Evolutionary conservation across 345 rosid species (phyloP).

Genomic region (Streptanthus diversifolius): DNA sequence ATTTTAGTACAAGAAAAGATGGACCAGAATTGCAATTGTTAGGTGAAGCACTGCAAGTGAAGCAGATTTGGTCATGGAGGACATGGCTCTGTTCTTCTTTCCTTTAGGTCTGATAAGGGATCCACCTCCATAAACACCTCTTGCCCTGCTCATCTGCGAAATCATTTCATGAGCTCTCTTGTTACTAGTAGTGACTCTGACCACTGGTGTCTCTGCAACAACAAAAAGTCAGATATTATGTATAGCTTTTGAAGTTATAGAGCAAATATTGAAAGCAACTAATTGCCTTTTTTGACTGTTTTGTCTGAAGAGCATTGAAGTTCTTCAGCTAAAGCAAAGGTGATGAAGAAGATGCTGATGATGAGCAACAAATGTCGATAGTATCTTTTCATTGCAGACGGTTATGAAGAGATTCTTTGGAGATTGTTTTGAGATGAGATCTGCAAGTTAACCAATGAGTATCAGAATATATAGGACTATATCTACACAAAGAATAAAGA

Average conservation of each 20-base stretch:
- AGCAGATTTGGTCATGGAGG: slow-evolving; percentile 15
- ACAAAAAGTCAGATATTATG: not conserved
- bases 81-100: slow-evolving; percentile 20
- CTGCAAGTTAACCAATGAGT: not conserved
- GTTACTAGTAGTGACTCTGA: not conserved
- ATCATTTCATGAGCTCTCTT: not conserved
- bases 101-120: slow-evolving; percentile 10
- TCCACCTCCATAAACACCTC: slow-evolving; percentile 22
- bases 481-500: not conserved
- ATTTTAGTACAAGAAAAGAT: slow-evolving; percentile 15
- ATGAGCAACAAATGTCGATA: slow-evolving; percentile 1
- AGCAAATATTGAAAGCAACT: not conserved
- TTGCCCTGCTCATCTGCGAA: slow-evolving; percentile 16
- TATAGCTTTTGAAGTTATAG: not conserved
- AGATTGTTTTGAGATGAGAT: slow-evolving; percentile 1
- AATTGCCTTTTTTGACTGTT: slow-evolving; percentile 15
- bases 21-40: not conserved
- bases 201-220: not conserved
- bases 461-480: slow-evolving; percentile 3
- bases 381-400: slow-evolving; percentile 3
- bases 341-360: slow-evolving; percentile 5
- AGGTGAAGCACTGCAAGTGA: not conserved
- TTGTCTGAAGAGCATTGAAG: not conserved
- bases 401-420: not conserved
- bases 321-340: slow-evolving; percentile 10